These are phyloP conservation scores for Cenchrus fungigraminus DNA, from an alignment of 176 grass and related monocot genomes.

Conservation along the genomic window DNA sequence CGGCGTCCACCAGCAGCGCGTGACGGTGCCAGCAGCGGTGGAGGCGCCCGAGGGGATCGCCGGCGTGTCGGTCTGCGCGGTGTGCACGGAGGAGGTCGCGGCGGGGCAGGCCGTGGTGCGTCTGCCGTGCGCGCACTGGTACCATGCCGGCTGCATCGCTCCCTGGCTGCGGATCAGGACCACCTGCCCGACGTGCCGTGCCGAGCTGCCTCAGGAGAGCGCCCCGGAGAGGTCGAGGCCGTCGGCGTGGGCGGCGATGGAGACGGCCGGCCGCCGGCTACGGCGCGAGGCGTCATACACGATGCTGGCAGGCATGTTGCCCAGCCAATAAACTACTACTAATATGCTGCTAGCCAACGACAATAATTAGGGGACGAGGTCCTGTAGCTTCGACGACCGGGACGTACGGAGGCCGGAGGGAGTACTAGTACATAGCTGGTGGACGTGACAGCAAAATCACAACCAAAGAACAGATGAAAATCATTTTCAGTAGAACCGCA, in stretches of 20 bases:
- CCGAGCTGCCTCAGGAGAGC: neutral
- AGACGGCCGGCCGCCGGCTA: neutral
- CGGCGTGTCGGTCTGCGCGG: neutral
- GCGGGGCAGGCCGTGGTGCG: constrained; percentile 7
- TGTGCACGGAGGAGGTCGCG: constrained; percentile 36
- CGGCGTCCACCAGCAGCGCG: neutral
- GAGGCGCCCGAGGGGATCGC: constrained; percentile 4
- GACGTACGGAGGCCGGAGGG: too few species aligned
- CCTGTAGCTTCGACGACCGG: too few species aligned
- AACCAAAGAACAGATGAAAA: too few species aligned
- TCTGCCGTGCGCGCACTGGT: constrained; percentile 40
- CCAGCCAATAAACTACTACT: neutral
- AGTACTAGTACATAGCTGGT: too few species aligned
- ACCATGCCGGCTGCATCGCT: constrained; percentile 35
- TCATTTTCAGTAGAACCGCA: too few species aligned
- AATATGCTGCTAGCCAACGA: too few species aligned
- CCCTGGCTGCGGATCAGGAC: constrained; percentile 25
- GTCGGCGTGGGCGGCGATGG: neutral
- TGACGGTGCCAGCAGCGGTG: constrained; percentile 4
- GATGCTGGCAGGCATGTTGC: constrained; percentile 22
- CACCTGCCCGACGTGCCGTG: constrained; percentile 29
- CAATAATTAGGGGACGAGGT: too few species aligned
- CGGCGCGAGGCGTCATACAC: constrained; percentile 37
- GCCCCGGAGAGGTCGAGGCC: neutral
- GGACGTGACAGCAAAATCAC: too few species aligned